These are phyloP conservation scores for Ceratocystis papillata DNA, from an alignment of 2,329 filamentous ascomycete species.

Conservation along the genomic window DNA sequence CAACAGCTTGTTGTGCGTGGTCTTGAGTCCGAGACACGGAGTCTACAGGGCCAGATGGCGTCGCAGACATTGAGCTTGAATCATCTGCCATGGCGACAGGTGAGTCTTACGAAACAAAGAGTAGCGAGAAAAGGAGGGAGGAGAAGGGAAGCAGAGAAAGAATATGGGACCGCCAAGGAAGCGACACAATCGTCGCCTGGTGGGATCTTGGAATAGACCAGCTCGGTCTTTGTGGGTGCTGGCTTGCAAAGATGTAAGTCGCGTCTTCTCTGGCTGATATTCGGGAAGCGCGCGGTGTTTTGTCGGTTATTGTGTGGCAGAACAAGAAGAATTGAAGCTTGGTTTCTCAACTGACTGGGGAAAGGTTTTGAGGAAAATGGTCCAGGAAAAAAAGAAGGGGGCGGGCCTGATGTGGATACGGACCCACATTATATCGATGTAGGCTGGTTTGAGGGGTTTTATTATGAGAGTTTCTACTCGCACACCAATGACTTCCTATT, in stretches of 20 bases:
- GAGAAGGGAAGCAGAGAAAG: neutral
- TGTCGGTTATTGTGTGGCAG: conserved; percentile 25
- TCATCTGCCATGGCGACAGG: conserved; percentile 11
- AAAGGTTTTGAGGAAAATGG: neutral
- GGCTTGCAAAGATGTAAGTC: conserved; percentile 20
- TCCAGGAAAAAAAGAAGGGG: conserved; percentile 5
- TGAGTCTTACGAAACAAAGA: neutral
- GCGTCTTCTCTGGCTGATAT: conserved; percentile 25
- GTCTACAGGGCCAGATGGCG: conserved; percentile 13
- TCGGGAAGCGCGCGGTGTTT: conserved; percentile 24
- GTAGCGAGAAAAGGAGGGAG: neutral
- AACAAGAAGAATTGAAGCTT: conserved; percentile 15
- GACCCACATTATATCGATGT: neutral
- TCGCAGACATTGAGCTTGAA: conserved; percentile 5
- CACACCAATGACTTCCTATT: too few species aligned
- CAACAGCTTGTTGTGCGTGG: conserved; percentile 1
- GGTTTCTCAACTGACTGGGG: neutral
- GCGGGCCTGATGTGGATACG: conserved; percentile 1
- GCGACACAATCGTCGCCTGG: too few species aligned
- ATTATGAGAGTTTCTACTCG: too few species aligned
- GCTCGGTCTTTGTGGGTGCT: neutral
- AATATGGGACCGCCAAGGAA: too few species aligned
- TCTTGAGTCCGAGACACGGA: conserved; percentile 18
- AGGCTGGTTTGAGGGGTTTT: neutral
- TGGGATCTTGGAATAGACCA: neutral